Evolutionary conservation across 164 flowering plant species (phyloP), one percentile per base, ranked within the genome.

Genomic region (Dillenia turbinata): DNA sequence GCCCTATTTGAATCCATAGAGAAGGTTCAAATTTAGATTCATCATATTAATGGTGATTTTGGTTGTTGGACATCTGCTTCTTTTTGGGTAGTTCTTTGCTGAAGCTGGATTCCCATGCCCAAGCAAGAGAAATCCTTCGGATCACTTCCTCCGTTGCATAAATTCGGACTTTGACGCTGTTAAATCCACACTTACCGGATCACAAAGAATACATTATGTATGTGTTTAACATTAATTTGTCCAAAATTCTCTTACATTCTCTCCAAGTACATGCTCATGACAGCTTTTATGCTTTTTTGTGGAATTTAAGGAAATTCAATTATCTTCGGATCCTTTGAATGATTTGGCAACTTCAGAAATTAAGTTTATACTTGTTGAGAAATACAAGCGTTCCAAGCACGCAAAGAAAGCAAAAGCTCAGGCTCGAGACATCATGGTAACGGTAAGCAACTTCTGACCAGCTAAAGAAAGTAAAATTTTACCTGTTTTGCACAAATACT

Each of bases 31-130:
- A 8, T n/a, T 44, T 9, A 12, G 16, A 15, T 58, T 33, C 17
- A 57, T n/a, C 16, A 14, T n/a, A 9, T 14, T 8, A 12, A 8
- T 1, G 53, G 12, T 50, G n/a, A 50, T 8, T 50, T 50, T 50
- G 2, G 12, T 50, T 50, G 9, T 61, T n/a, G 62, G 16, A 1
- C 54, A 33, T 26, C 8, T 49, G 44, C 19, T 12, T n/a, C 11
- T 9, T 14, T 19, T 33, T 0, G 19, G 51, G 12, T 63, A 75
- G 78, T 75, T 71, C 72, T 75, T 71, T 12, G 60, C 63, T 2
- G 71, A 74, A 33, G 72, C 67, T 3, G 78, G 78, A 3, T 64
- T 75, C 47, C 78, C 72, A 48, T 75, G 78, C 56, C 78, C 78
- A 5, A 62, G 61, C 44, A 60, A 63, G 49, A 75, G 69, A 65